Percentiles rank a stretch among this genome's conserved stretches.
Conservation (phyloP, 179 eudicot species). For the Sideroxylon spinosum region DNA sequence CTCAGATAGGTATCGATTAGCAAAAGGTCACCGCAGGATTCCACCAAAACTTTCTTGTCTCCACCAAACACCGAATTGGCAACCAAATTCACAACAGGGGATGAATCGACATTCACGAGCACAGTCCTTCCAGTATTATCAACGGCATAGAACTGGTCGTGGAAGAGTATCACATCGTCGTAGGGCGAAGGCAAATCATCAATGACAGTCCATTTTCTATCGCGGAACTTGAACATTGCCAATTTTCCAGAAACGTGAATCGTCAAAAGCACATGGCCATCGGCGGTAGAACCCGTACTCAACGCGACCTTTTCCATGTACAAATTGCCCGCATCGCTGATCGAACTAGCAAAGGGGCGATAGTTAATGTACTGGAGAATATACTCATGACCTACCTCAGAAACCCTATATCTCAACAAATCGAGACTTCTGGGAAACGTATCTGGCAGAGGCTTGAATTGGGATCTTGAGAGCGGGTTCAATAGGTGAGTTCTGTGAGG, state of each 20-base stretch:
- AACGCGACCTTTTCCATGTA: conserved; percentile 63
- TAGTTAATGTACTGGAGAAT: conserved; percentile 46
- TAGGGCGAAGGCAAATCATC: conserved; percentile 45
- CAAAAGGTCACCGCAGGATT: conserved; percentile 45
- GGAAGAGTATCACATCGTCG: conserved; percentile 56
- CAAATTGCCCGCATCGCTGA: conserved; percentile 41
- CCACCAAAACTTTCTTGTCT: conserved; percentile 65
- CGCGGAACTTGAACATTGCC: conserved; percentile 48
- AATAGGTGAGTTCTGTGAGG: conserved; percentile 34
- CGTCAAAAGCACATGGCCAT: conserved; percentile 46
- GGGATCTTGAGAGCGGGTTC: conserved; percentile 43
- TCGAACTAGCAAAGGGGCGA: conserved; percentile 34
- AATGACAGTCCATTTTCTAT: conserved; percentile 49
- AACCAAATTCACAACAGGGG: conserved; percentile 27
- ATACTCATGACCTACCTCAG: conserved; percentile 59
- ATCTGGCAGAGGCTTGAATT: conserved; percentile 30
- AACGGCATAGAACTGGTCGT: conserved; percentile 60
- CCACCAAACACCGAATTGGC: conserved; percentile 62
- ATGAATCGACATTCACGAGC: conserved; percentile 22
- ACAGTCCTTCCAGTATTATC: conserved; percentile 57
- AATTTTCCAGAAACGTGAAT: conserved; percentile 71
- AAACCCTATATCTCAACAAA: conserved; percentile 33
- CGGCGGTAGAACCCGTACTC: conserved; percentile 18
- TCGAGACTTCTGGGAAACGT: conserved; percentile 40
- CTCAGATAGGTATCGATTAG: conserved; percentile 62